Evolutionary conservation across 352 stramenopile genomes (phyloP), one percentile per base, ranked within the genome.

Genomic region (Phytophthora brassicae): DNA sequence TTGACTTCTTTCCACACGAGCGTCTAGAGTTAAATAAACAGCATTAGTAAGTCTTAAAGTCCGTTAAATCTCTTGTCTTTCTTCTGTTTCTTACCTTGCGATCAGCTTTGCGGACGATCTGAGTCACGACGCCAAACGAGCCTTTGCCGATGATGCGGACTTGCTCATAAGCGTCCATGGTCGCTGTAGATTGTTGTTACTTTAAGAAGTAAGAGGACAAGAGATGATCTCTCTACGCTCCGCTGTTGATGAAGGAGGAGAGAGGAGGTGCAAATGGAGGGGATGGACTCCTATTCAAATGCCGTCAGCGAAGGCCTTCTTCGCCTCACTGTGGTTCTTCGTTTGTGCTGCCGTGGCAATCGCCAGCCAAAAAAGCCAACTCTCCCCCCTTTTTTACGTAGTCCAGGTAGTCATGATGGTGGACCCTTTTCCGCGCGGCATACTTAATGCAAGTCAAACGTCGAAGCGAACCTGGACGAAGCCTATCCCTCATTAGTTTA

Each of bases 1-100:
- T 96, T 94, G 24, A 96, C 79, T 68, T 97, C 92, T 56, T 97
- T 96, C 70, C 90, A 97, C 65, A 98, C 92, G 26, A 98, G 84
- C 65, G 82, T 83, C 89, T 97, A 19, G 39, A 56, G 11, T 13
- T 52, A 13, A 38, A 4, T n/a, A n/a, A n/a, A n/a, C n/a, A n/a
- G n/a, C n/a, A n/a, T n/a, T n/a, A n/a, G n/a, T n/a, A n/a, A n/a
- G n/a, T n/a, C n/a, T n/a, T n/a, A n/a, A n/a, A n/a, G n/a, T n/a
- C n/a, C n/a, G n/a, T n/a, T n/a, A n/a, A n/a, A n/a, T n/a, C n/a
- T n/a, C n/a, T n/a, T n/a, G n/a, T n/a, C n/a, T n/a, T n/a, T n/a
- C n/a, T n/a, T n/a, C n/a, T 47, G 16, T 1, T 20, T 36, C 70
- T 59, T 69, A 94, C 83, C 74, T 94, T 96, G 57, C 79, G 84